Base-by-base conservation (phyloP, 2,329 filamentous ascomycete genomes). In the Metarhizium sp. region DNA sequence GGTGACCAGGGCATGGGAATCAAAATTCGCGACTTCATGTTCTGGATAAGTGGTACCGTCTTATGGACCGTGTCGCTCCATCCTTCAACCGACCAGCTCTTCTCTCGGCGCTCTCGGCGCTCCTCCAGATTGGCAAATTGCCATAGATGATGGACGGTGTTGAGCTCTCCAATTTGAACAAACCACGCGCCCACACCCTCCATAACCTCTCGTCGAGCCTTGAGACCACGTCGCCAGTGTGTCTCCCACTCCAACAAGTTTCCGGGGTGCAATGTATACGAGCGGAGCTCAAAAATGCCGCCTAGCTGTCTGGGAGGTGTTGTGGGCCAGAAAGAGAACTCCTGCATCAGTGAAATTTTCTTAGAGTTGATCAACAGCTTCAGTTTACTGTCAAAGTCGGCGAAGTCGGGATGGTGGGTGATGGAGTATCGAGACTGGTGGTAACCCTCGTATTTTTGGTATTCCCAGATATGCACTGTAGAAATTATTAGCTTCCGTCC, bases 261-360 rank as follows among this genome's bases (percentile, higher is more conserved):
- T 46, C 94, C 94, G 0, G 94, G 94, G 69, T 96, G 90, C 25
- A 99, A 81, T 5, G 91, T 96, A 76, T 99, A 99, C 2, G 94
- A 96, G 53, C 94, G 89, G 38, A 99, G 80, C 76, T 99, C 94
- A 68, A 99, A 99, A 46, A 99, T 74, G 49, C 94, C 94, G 55
- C 94, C 94, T 0, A 99, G 82, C 65, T 90, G 79, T 58, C 94
- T 90, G 0, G 94, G 94, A 5, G 92, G 81, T 0, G 90, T 92
- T 3, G 94, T 99, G 1, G 94, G 94, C 94, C 94, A 99, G 80
- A 99, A 99, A 40, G 92, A 96, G 74, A 99, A 99, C 72, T 99
- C 94, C 71, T 99, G 94, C 94, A 99, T 99, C 52, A 99, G 80
- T 0, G 92, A 96, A 4, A 87, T 88, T 62, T 86, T 84, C 77